phyloP scores from a whole-genome alignment of 805 yeast species.

The Nakazawaea molendinolei region DNA sequence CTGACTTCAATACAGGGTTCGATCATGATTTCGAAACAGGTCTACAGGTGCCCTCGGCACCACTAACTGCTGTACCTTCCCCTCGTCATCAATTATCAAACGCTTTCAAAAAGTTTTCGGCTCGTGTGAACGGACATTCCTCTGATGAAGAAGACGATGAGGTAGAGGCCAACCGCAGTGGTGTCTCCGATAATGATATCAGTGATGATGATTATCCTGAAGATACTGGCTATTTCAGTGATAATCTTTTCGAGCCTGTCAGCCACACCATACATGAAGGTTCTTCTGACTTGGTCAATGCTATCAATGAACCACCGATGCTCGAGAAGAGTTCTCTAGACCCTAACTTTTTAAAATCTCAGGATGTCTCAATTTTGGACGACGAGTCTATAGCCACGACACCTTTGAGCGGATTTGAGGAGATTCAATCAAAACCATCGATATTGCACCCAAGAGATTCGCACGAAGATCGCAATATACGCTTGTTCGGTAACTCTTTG shows the following conservation, averaged over 20 bases:
- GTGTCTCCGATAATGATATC: not conserved
- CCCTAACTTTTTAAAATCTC: not conserved
- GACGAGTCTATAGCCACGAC: not conserved
- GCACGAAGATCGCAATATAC: too few species aligned
- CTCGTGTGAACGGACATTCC: slow-evolving; percentile 19
- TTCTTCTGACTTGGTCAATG: slow-evolving; percentile 3
- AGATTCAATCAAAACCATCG: not conserved
- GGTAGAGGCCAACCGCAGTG: not conserved
- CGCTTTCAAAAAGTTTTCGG: slow-evolving; percentile 18
- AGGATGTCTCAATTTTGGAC: not conserved
- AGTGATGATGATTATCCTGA: slow-evolving; percentile 10
- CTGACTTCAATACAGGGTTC: too few species aligned
- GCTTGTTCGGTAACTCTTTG: slow-evolving; percentile 38
- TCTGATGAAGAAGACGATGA: slow-evolving; percentile 13
- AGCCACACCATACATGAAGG: slow-evolving; percentile 13
- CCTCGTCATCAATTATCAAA: slow-evolving; percentile 17
- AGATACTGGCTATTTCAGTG: slow-evolving; percentile 4
- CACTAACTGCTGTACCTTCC: slow-evolving; percentile 8
- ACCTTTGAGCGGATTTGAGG: not conserved
- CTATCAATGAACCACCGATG: not conserved
- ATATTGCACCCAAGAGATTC: not conserved
- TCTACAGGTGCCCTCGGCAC: slow-evolving; percentile 1
- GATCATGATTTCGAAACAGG: slow-evolving; percentile 7
- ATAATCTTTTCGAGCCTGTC: slow-evolving; percentile 1
- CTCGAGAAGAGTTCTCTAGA: not conserved